Evolutionary conservation across 2,329 filamentous ascomycete genomes (phyloP).

Genomic region (Esteya vermicola): DNA sequence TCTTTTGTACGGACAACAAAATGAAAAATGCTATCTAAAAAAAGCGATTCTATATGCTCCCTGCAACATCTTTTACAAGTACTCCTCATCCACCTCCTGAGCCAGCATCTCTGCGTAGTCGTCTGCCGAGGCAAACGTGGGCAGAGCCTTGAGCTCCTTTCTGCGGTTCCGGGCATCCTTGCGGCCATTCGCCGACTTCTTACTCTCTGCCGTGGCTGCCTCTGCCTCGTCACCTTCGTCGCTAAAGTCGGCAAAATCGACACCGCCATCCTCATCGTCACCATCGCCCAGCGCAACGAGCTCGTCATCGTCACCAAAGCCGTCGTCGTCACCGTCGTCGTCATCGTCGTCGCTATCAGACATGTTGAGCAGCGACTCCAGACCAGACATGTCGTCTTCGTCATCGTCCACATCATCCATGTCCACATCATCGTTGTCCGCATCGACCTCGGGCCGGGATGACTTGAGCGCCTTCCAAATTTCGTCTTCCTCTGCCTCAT

Average conservation of each 20-base stretch:
- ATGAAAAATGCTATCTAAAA: too few species aligned
- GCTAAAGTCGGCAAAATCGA: conserved; percentile 24
- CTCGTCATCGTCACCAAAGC: conserved; percentile 20
- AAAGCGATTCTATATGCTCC: background rate
- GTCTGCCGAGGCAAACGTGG: conserved; percentile 83
- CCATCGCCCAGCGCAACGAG: conserved; percentile 28
- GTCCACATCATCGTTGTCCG: conserved; percentile 31
- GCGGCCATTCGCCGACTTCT: conserved; percentile 9
- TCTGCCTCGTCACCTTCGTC: conserved; percentile 23
- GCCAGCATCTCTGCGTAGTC: conserved; percentile 82
- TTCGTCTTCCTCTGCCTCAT: conserved; percentile 24
- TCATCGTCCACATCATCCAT: conserved; percentile 32
- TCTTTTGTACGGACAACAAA: background rate
- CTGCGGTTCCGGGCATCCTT: conserved; percentile 46
- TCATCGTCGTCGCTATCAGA: conserved; percentile 25
- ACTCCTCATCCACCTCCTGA: conserved; percentile 46
- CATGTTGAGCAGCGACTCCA: conserved; percentile 14
- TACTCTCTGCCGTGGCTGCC: conserved; percentile 22
- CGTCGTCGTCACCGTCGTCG: conserved; percentile 8
- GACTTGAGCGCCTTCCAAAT: conserved; percentile 21
- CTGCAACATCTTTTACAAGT: background rate
- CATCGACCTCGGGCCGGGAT: conserved; percentile 23
- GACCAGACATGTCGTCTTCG: conserved; percentile 14
- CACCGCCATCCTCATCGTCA: conserved; percentile 17
- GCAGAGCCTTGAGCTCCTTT: conserved; percentile 77